Conservation (phyloP, 2,329 filamentous ascomycete genomes). For the Venturia nashicola region DNA sequence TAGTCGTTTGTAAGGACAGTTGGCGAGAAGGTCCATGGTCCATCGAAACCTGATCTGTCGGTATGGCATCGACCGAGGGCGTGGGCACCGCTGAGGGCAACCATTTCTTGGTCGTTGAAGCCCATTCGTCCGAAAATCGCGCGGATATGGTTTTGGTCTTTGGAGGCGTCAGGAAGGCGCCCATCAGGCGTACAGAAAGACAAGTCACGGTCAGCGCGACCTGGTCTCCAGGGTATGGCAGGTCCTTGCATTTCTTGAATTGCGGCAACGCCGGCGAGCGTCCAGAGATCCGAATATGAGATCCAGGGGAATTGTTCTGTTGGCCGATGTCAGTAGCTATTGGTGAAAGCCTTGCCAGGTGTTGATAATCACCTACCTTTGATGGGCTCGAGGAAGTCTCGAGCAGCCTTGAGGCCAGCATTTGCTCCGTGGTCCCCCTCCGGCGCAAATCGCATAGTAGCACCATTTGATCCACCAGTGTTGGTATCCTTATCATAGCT, state of each 20-base stretch:
- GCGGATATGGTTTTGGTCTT: slow-evolving; percentile 72
- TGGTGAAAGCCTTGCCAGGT: slow-evolving; percentile 9
- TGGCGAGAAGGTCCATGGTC: slow-evolving; percentile 86
- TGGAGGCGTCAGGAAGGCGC: slow-evolving; percentile 68
- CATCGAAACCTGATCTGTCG: slow-evolving; percentile 76
- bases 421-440: slow-evolving; percentile 90
- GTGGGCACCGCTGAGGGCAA: slow-evolving; percentile 76
- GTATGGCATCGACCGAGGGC: slow-evolving; percentile 82
- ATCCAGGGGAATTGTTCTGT: slow-evolving; percentile 84
- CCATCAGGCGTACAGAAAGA: slow-evolving; percentile 87
- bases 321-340: slow-evolving; percentile 9
- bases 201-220: slow-evolving; percentile 67
- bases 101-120: slow-evolving; percentile 94
- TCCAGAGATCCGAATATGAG: slow-evolving; percentile 93
- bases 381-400: slow-evolving; percentile 85
- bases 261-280: slow-evolving; percentile 69
- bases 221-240: slow-evolving; percentile 75
- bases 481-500: slow-evolving; percentile 60
- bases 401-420: slow-evolving; percentile 72
- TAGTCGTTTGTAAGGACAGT: slow-evolving; percentile 92
- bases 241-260: slow-evolving; percentile 95
- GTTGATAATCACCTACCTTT: slow-evolving; percentile 46
- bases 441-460: slow-evolving; percentile 89
- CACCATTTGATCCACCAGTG: slow-evolving; percentile 90
- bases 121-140: slow-evolving; percentile 95